Base-by-base conservation (phyloP, 768 basidiomycete species). In the Gloeophyllum trabeum region DNA sequence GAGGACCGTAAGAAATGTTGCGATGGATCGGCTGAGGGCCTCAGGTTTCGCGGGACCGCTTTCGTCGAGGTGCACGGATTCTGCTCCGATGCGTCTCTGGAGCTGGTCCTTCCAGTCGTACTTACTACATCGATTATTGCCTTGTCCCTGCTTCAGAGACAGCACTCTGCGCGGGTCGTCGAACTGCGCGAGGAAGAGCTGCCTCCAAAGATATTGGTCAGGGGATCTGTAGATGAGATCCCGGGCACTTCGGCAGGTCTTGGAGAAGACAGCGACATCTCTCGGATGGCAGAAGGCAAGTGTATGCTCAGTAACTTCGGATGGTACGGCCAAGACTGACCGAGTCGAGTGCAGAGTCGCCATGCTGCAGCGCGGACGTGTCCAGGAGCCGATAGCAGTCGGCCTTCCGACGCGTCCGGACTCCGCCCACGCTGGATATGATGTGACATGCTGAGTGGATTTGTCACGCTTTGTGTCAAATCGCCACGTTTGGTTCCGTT, bases 131-230 rank as follows among this genome's bases (percentile, higher is more conserved):
- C n/a, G n/a, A n/a, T n/a, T n/a, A n/a, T n/a, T n/a, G 18, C 25
- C 19, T 12, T 10, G 43, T 39, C 2, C 41, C 45, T 14, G 48
- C 48, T 39, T 18, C 32, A 47, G 10, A 35, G n/a, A 40, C 24
- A 21, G 23, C 19, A 61, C 52, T 32, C 54, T 43, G 13, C 73
- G 64, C n/a, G 80, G 79, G 51, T 81, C 73, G 53, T 87, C 85
- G 55, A 83, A 85, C 37, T 59, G 57, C 5, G 45, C 43, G 28
- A 81, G 69, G 57, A 79, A 84, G 40, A 85, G 62, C 41, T 71
- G 62, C 41, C 77, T 75, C 82, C 82, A 88, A 30, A 88, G 67
- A 52, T 75, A 73, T 37, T 71, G 69, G 58, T 81, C 76, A 22
- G 61, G 45, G 23, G 63, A 46, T 18, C 61, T 54, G 51, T 76